These are phyloP conservation scores for Nakaseomyces uthaithaninus DNA, from an alignment of 1,139 yeast species.

Conservation along the genomic window DNA sequence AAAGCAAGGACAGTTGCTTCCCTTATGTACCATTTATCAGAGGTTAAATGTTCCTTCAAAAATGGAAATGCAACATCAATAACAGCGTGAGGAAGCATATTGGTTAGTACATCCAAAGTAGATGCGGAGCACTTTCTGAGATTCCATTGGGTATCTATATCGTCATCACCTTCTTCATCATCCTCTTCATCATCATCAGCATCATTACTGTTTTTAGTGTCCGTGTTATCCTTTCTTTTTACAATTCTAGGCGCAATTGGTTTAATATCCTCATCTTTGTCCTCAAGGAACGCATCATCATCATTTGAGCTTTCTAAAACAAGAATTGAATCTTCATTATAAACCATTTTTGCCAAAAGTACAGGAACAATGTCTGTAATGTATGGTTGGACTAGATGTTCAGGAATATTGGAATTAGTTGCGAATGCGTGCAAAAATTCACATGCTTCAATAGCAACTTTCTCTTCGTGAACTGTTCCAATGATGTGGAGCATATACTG, in stretches of 20 bases:
- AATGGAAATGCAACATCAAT: constrained; percentile 64
- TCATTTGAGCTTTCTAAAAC: constrained; percentile 58
- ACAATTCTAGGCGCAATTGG: constrained; percentile 74
- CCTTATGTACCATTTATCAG: constrained; percentile 75
- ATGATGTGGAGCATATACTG: constrained; percentile 78
- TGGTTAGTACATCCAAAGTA: constrained; percentile 73
- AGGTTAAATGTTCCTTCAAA: constrained; percentile 59
- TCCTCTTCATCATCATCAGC: constrained; percentile 33
- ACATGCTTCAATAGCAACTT: constrained; percentile 84
- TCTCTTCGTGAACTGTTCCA: constrained; percentile 48
- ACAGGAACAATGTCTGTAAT: constrained; percentile 63
- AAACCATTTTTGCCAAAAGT: constrained; percentile 75
- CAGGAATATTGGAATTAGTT: constrained; percentile 48
- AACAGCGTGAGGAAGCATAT: constrained; percentile 59
- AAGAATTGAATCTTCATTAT: constrained; percentile 72
- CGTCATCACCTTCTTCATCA: constrained; percentile 30
- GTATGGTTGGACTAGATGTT: constrained; percentile 45
- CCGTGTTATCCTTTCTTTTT: constrained; percentile 30
- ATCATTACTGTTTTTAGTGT: constrained; percentile 31
- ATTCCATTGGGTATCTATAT: constrained; percentile 64
- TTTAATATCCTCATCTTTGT: constrained; percentile 77
- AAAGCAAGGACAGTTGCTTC: constrained; percentile 91
- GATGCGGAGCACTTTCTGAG: constrained; percentile 92
- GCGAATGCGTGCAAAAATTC: constrained; percentile 79
- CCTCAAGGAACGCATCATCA: constrained; percentile 61